Conservation (phyloP, 1,284 basidiomycete species). For the Ganoderma boninense region DNA sequence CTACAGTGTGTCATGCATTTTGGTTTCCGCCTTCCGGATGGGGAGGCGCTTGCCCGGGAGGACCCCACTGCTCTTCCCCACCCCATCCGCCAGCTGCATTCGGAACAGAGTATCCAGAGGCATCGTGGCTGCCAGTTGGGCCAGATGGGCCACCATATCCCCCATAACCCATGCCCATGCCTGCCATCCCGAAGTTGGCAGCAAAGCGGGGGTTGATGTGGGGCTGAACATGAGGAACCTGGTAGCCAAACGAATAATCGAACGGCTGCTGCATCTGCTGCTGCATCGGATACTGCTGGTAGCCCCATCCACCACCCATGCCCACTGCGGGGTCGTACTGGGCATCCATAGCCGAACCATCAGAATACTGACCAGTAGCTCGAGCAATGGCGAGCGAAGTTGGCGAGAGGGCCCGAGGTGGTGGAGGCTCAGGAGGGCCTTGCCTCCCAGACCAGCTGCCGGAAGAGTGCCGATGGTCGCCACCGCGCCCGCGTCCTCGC, state of each 20-base stretch:
- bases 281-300: slow-evolving; percentile 33
- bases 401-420: slow-evolving; percentile 49
- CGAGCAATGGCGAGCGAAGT: slow-evolving; percentile 57
- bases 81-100: slow-evolving; percentile 17
- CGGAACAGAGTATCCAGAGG: slow-evolving; percentile 21
- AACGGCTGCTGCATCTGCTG: slow-evolving; percentile 34
- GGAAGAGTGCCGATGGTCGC: slow-evolving; percentile 27
- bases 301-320: slow-evolving; percentile 33
- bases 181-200: slow-evolving; percentile 44
- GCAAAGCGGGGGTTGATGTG: slow-evolving; percentile 83
- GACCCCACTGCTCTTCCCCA: slow-evolving; percentile 21
- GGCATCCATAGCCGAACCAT: slow-evolving; percentile 34
- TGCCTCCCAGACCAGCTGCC: slow-evolving; percentile 24
- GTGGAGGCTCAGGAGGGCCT: slow-evolving; percentile 36
- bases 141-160: slow-evolving; percentile 27
- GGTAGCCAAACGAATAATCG: slow-evolving; percentile 38
- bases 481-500: slow-evolving; percentile 33
- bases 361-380: slow-evolving; percentile 52
- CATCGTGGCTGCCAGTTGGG: slow-evolving; percentile 25
- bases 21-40: slow-evolving; percentile 1
- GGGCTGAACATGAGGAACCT: slow-evolving; percentile 68
- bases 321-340: slow-evolving; percentile 8
- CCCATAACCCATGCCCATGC: slow-evolving; percentile 30
- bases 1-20: slow-evolving; percentile 6
- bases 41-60: slow-evolving; percentile 6